phyloP scores from a whole-genome alignment of 1,139 yeast species.

The Hyphopichia khmerensis region DNA sequence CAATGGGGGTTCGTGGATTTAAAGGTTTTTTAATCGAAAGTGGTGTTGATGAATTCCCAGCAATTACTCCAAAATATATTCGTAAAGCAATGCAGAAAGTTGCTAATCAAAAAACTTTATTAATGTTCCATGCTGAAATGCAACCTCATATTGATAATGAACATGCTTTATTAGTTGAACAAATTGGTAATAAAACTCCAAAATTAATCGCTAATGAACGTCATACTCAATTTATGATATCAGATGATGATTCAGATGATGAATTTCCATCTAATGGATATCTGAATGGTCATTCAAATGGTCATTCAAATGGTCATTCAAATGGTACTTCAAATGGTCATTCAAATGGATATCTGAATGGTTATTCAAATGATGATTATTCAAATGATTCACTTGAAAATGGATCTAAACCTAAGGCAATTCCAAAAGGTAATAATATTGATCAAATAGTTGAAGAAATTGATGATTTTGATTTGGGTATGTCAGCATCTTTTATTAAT shows the following conservation, averaged over 20 bases:
- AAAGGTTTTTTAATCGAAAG: slow-evolving; percentile 88
- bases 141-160: slow-evolving; percentile 40
- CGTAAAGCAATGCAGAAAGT: slow-evolving; percentile 63
- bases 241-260: slow-evolving; percentile 15
- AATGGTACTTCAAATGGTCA: background rate
- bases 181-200: slow-evolving; percentile 19
- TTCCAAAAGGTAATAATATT: background rate
- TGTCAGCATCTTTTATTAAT: slow-evolving; percentile 45
- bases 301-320: background rate
- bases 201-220: slow-evolving; percentile 21
- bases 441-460: slow-evolving; percentile 16
- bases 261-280: background rate
- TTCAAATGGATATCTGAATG: background rate
- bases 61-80: slow-evolving; percentile 63
- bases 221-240: slow-evolving; percentile 16
- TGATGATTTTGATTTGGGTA: slow-evolving; percentile 41
- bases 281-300: background rate
- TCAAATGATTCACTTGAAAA: too few species aligned
- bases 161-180: slow-evolving; percentile 22
- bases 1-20: slow-evolving; percentile 88
- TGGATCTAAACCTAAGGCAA: background rate
- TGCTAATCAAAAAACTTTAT: slow-evolving; percentile 60
- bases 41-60: slow-evolving; percentile 94
- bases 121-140: slow-evolving; percentile 95
- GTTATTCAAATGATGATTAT: too few species aligned